Evolutionary conservation across 345 rosid species (phyloP).

Genomic region (Gossypioides kirkii): DNA sequence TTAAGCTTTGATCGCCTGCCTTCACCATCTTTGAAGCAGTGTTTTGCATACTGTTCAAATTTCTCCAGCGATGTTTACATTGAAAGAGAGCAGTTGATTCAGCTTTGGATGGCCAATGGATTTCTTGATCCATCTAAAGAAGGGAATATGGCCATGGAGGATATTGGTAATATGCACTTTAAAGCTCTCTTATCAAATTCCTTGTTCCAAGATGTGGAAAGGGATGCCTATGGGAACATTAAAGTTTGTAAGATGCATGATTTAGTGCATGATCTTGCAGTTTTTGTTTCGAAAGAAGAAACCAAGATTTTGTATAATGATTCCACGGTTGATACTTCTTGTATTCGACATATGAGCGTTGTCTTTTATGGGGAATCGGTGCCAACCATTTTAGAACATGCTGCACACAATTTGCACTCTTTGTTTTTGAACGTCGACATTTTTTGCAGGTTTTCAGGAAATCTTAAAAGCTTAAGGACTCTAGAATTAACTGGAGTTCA

Average conservation of each 20-base stretch:
- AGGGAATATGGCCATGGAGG: background rate
- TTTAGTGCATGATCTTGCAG: background rate
- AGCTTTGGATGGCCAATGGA: background rate
- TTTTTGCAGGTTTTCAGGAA: no score
- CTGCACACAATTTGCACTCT: background rate
- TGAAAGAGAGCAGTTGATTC: background rate
- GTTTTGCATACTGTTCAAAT: background rate
- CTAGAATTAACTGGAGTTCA: background rate
- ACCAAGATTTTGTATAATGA: background rate
- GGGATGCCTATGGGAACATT: background rate
- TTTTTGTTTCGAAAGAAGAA: background rate
- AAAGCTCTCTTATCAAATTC: background rate
- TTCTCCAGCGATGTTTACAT: background rate
- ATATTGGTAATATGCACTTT: background rate
- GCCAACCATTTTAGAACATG: background rate
- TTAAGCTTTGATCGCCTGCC: background rate
- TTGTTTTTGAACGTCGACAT: background rate
- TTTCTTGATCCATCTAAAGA: background rate
- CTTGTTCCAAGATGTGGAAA: background rate
- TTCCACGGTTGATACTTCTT: background rate
- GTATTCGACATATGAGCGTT: background rate
- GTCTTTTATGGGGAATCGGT: background rate
- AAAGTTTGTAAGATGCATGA: background rate
- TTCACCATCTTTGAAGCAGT: background rate
- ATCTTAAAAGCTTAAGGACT: background rate